Evolutionary conservation across 768 basidiomycete species (phyloP), one percentile per base, ranked within the genome.

Genomic region (Lanmaoa rubissima): DNA sequence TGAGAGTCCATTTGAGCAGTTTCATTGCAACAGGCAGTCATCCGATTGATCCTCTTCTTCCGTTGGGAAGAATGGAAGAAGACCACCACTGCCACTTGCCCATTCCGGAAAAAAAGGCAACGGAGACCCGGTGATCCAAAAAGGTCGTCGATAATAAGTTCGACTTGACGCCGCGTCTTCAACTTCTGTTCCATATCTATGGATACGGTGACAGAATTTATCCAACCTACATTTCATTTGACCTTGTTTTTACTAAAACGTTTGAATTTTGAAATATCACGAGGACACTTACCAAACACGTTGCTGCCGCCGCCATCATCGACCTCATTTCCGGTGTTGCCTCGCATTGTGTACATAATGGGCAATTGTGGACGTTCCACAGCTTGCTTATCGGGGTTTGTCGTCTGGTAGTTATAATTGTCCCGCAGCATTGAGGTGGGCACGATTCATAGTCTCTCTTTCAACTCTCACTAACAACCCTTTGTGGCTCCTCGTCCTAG

Each of bases 281-380:
- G 47, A 32, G 48, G 44, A 38, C 55, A 60, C 48, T 56, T 55
- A 48, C 10, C 48, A 48, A 52, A 68, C 68, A 67, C 66, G 62
- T 65, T 69, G 59, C 45, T 48, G 21, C 50, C 46, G 54, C 38
- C n/a, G n/a, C n/a, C n/a, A 9, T 42, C 50, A 31, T 48, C 32
- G 31, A 32, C 52, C 46, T 69, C 68, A 68, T 70, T 19, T 70
- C 69, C 68, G 69, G 42, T 19, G 16, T 41, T 28, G 52, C 57
- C 40, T 51, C 24, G 51, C 41, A 51, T 48, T 51, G 38, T 26
- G 46, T 60, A 59, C 58, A 63, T 59, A 59, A 57, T 49, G 45
- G 13, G n/a, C 44, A 44, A 54, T 63, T 54, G 56, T 63, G 48
- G 53, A 46, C 40, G 14, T 36, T 55, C 53, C 49, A 32, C 48